Base-by-base conservation (phyloP, 371 early-diverging fungal species). In the Mortierella sp. region DNA sequence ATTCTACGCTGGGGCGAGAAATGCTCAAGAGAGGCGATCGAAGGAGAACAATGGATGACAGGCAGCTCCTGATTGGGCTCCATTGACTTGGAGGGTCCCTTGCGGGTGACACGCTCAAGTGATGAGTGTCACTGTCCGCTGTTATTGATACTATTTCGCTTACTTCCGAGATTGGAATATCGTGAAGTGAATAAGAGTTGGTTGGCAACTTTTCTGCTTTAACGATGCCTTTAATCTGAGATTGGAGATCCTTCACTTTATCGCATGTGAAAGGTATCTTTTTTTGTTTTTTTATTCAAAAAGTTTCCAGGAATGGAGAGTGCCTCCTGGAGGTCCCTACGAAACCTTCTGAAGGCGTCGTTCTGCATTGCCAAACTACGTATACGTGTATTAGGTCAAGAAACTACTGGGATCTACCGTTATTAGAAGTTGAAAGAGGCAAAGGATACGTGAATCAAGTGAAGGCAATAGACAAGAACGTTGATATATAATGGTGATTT, bases 291-390 rank as follows among this genome's bases (percentile, higher is more conserved):
- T 40, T 69, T 77, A 69, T 59, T 72, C 38, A 76, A 36, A 48
- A 72, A 72, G 52, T 59, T 63, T 1, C 53, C 72, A n/a, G 76
- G 70, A n/a, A 75, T 69, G 1, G 71, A 71, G 7, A 81, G 65
- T 21, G 57, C 81, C 5, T 43, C 76, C 13, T 72, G 72, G 24
- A 72, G 63, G 47, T 78, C 78, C 70, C 60, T 78, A 33, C 78
- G 63, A 47, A 81, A 55, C 28, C 61, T 40, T 63, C 72, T 81
- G 72, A 81, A 70, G 10, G 70, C 52, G 24, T 72, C 82, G 82
- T 69, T 65, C 52, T 81, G 76, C 82, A 81, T 81, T 43, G 19
- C 32, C 22, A 36, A 15, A 2, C 8, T 33, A 53, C 4, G 28
- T 47, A 60, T 32, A 36, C 38, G 41, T 33, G 41, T 32, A 58